These are phyloP conservation scores for Phytopythium oedochilum DNA, from an alignment of 352 stramenopile genomes.

Conservation along the genomic window DNA sequence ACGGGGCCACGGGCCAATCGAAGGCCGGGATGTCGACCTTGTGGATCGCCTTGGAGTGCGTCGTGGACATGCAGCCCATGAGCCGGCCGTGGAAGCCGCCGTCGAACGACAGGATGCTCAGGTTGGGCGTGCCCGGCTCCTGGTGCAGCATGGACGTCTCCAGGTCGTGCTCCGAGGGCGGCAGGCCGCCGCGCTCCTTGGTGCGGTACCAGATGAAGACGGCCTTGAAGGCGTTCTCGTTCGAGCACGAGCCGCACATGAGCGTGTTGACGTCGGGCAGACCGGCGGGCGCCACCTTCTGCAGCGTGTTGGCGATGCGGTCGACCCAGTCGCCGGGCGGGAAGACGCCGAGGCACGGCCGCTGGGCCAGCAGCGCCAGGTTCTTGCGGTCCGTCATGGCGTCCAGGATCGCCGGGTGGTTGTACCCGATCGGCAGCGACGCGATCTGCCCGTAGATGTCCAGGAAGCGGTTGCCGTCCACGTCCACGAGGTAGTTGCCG, in stretches of 20 bases:
- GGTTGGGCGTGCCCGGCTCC: constrained; percentile 55
- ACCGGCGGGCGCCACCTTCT: constrained; percentile 46
- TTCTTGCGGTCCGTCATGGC: constrained; percentile 63
- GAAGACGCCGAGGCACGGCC: constrained; percentile 72
- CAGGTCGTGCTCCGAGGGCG: constrained; percentile 56
- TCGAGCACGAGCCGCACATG: constrained; percentile 86
- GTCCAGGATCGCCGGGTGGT: constrained; percentile 67
- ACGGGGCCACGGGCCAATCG: constrained; percentile 78
- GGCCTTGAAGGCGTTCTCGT: constrained; percentile 85
- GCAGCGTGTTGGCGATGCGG: constrained; percentile 55
- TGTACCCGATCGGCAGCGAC: constrained; percentile 83
- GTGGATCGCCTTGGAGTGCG: constrained; percentile 84
- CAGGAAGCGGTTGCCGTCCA: constrained; percentile 80
- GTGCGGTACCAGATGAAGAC: constrained; percentile 89
- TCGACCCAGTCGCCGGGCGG: constrained; percentile 73
- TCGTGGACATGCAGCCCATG: constrained; percentile 76
- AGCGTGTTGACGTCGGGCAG: constrained; percentile 77
- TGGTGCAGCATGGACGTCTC: constrained; percentile 71
- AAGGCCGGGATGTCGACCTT: constrained; percentile 85
- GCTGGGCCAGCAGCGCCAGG: constrained; percentile 62
- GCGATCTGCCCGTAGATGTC: constrained; percentile 85
- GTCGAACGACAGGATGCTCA: constrained; percentile 83
- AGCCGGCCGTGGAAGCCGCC: constrained; percentile 78
- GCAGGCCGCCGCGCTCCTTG: constrained; percentile 49
- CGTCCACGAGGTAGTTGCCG: constrained; percentile 84